phyloP scores from a whole-genome alignment of 2,329 filamentous ascomycete species.

The Gremmenia infestans region DNA sequence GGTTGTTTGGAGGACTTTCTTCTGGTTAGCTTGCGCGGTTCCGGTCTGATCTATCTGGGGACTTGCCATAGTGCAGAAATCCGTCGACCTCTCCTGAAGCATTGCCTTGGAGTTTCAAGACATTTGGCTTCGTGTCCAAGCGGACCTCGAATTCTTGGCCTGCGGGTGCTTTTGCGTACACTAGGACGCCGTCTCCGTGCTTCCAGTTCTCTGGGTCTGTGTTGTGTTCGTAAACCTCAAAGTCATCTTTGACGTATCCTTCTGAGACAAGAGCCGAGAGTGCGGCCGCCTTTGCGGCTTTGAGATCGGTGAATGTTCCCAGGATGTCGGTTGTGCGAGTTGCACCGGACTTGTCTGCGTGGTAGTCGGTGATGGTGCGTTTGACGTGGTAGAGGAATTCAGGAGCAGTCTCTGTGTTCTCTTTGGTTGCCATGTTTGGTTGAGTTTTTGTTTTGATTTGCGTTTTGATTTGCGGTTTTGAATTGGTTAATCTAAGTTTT shows the following conservation, averaged over 20 bases:
- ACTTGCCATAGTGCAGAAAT: constrained; percentile 27
- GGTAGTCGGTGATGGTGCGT: constrained; percentile 18
- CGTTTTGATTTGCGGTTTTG: no score
- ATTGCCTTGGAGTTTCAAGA: constrained; percentile 23
- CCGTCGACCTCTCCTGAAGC: constrained; percentile 18
- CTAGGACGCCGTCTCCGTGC: constrained; percentile 36
- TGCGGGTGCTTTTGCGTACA: constrained; percentile 34
- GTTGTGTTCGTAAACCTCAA: constrained; percentile 31
- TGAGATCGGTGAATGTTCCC: constrained; percentile 34
- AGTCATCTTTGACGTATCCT: constrained; percentile 36
- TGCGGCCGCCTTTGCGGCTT: constrained; percentile 36
- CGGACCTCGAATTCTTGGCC: constrained; percentile 36
- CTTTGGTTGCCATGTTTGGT: not conserved
- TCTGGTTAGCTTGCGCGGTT: constrained; percentile 4
- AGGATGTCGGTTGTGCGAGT: constrained; percentile 33
- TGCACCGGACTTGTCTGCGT: constrained; percentile 14
- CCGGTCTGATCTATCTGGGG: not conserved
- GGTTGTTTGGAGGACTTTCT: constrained; percentile 40
- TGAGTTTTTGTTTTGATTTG: not conserved
- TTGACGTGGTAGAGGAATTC: constrained; percentile 22
- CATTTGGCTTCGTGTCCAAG: constrained; percentile 37
- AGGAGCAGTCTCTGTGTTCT: constrained; percentile 5
- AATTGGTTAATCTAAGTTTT: not conserved
- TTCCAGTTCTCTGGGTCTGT: constrained; percentile 27
- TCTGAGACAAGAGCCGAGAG: constrained; percentile 29